Base-by-base conservation (phyloP, 2,329 filamentous ascomycete genomes). In the Hypoxylon sp. region DNA sequence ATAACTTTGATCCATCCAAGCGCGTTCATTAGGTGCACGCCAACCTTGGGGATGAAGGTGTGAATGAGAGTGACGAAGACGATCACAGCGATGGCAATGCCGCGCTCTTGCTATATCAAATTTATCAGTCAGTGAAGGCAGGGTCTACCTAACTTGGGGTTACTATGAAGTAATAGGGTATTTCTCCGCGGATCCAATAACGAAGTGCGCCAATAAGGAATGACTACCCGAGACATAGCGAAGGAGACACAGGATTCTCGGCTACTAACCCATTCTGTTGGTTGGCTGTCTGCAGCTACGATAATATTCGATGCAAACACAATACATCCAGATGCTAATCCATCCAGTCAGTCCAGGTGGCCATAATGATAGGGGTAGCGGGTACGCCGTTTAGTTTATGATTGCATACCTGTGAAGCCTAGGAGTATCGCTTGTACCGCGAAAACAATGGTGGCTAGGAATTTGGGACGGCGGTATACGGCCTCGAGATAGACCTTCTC, bases 401-500 rank as follows among this genome's bases (percentile, higher is more conserved):
- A 1, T 11, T 31, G n/a, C 49, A 53, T 53, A 53, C 49, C 49
- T 22, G 49, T 53, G 20, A 53, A 53, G 2, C 49, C 49, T 3
- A 53, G 30, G 17, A 53, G 49, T 3, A 53, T 53, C 10, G 49
- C 49, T 20, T 53, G 49, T 2, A 53, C 49, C 14, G 49, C 49
- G 20, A 53, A 53, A 14, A 53, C 49, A 13, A 53, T 53, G 6
- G 49, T 53, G 30, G 49, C 49, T 6, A 53, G 17, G 35, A 53
- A 53, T 30, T 53, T 53, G 8, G 49, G 49, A 5, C 49, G 49
- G 7, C 49, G 27, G n/a, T 53, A 53, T 6, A 35, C 49, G 8
- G 49, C 49, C 11, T 53, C 49, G 49, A 53, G 49, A 22, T 53
- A 53, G n/a, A 53, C 49, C 49, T 53, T 53, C 49, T 53, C 49